phyloP scores from a whole-genome alignment of 2,329 filamentous ascomycete genomes.

The Aspergillus awamori region DNA sequence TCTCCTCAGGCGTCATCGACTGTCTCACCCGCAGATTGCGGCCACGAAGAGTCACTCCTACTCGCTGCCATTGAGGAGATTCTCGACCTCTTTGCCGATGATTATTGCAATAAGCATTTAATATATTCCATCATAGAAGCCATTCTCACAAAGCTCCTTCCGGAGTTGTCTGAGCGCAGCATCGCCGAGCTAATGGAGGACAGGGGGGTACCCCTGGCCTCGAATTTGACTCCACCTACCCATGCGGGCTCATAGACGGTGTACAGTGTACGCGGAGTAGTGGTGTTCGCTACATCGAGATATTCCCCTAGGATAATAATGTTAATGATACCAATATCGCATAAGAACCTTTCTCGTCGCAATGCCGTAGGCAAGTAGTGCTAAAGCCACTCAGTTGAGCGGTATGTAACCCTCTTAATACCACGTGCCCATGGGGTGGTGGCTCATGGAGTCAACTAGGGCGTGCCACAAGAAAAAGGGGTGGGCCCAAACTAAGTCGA shows the following conservation, averaged over 20 bases:
- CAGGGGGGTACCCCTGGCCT: slow-evolving; percentile 53
- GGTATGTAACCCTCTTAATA: not conserved
- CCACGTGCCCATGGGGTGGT: not conserved
- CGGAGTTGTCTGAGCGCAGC: slow-evolving; percentile 75
- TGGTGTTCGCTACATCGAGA: not conserved
- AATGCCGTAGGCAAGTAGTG: not conserved
- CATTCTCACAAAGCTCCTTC: slow-evolving; percentile 77
- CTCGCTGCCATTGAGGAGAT: slow-evolving; percentile 65
- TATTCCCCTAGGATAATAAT: not conserved
- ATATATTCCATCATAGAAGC: slow-evolving; percentile 81
- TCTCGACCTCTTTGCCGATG: slow-evolving; percentile 75
- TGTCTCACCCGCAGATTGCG: slow-evolving; percentile 3
- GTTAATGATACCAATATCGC: slow-evolving; percentile 3
- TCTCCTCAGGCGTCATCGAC: slow-evolving; percentile 16
- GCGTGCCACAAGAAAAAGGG: not conserved
- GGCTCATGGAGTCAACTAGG: not conserved
- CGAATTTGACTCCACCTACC: slow-evolving; percentile 16
- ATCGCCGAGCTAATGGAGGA: slow-evolving; percentile 74
- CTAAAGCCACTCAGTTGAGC: not conserved
- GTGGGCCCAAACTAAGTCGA: not conserved
- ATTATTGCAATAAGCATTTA: slow-evolving; percentile 91
- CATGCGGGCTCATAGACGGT: slow-evolving; percentile 5
- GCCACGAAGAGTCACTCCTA: slow-evolving; percentile 51
- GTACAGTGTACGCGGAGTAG: not conserved
- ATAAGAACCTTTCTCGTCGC: not conserved